Evolutionary conservation across 164 flowering plant species (phyloP), one percentile per base, ranked within the genome.

Genomic region (Cinnamomum chago): DNA sequence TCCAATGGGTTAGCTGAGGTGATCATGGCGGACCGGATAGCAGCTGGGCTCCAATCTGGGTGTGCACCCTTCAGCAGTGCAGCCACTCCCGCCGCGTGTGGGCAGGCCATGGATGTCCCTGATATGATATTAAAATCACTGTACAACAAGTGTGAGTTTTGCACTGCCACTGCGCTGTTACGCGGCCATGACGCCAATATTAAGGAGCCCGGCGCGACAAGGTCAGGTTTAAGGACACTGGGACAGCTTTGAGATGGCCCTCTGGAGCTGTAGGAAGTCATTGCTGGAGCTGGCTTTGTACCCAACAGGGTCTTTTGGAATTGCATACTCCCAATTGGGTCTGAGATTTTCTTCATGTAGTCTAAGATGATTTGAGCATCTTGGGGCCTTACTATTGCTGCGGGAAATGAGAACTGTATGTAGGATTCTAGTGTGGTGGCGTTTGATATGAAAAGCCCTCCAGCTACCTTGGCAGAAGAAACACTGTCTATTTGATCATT

Each of bases 41-140:
- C 89, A 0, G 92, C 92, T 0, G 93, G 90, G 80, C 88, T 86
- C 92, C 92, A 90, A 2, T 85, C 85, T 0, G 92, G 90, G 74
- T 88, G 89, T 1, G 79, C 87, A 2, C 72, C 85, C 67, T 80
- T 86, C 18, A 90, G 66, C 3, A 91, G 83, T 1, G 93, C 93
- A 0, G 83, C 93, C 9, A 88, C 76, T 1, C 96, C 96, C 0
- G 89, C 76, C 3, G 79, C 89, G 47, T 88, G 92, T 0, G 96
- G 94, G 73, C 89, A 86, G 1, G 96, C 25, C 94, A 90, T 88
- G 33, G 93, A 91, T 40, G 93, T 90, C 7, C 96, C 93, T 0
- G 90, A 87, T 24, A 84, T 1, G 2, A 91, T 47, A 71, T 88
- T 87, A 77, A 85, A 90, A 47, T 81, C 74, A 40, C 76, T 82